phyloP scores from a whole-genome alignment of 78 protist species.

The Dictyostelium firmibasis region DNA sequence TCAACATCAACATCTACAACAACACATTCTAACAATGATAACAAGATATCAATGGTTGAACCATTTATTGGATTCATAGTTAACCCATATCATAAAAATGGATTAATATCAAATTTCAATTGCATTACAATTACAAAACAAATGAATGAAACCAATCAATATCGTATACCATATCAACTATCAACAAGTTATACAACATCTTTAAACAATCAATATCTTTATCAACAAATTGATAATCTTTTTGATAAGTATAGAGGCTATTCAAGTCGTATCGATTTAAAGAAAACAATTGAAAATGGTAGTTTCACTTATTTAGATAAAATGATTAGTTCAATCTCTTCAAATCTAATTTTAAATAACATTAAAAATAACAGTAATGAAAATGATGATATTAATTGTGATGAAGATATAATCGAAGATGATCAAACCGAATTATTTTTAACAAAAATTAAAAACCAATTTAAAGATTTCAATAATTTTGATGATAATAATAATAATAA shows the following conservation, averaged over 20 bases:
- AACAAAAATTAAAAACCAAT: not conserved
- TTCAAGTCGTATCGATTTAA: conserved; percentile 4
- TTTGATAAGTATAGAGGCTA: not conserved
- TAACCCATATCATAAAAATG: conserved; percentile 38
- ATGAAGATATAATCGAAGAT: not conserved
- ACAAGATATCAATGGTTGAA: not conserved
- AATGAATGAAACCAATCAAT: not conserved
- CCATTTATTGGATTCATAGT: conserved; percentile 73
- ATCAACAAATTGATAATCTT: not conserved
- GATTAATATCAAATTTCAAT: conserved; percentile 1
- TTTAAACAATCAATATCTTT: not conserved
- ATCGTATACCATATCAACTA: conserved; percentile 39
- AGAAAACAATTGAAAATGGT: not conserved
- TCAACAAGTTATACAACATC: not conserved
- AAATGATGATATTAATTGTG: not conserved
- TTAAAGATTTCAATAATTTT: not conserved
- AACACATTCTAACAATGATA: no score
- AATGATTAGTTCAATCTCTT: conserved; percentile 9
- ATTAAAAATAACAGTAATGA: not conserved
- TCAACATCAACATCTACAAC: no score
- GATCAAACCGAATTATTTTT: not conserved
- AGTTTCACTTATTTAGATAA: not conserved
- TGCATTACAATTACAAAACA: conserved; percentile 13
- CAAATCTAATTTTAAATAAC: not conserved
- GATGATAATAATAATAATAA: not conserved